A percentile compares a stretch with the other conserved stretches of the same genome.
Conservation (phyloP, 2,329 filamentous ascomycete species). For the Alternaria consortialis region DNA sequence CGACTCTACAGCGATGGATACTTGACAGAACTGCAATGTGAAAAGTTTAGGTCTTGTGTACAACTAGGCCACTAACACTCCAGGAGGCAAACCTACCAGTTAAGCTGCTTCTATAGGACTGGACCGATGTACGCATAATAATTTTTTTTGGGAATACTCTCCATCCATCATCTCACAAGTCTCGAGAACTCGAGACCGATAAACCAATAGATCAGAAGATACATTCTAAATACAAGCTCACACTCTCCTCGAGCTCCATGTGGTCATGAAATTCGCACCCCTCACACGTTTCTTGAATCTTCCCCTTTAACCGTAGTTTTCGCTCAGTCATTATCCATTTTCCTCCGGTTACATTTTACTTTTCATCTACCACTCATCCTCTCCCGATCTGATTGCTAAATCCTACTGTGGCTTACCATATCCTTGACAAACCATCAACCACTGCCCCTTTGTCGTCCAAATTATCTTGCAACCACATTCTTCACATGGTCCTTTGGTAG, state of each 20-base stretch:
- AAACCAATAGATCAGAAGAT: background rate
- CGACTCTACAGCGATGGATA: background rate
- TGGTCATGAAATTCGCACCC: background rate
- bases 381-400: background rate
- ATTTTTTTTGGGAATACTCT: background rate
- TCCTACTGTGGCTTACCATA: conserved; percentile 13
- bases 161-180: background rate
- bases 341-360: too few species aligned
- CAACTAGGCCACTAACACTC: background rate
- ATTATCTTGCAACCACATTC: conserved; percentile 9
- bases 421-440: conserved; percentile 10
- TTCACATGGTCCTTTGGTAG: conserved; percentile 4
- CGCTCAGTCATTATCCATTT: background rate
- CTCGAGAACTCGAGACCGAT: background rate
- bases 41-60: background rate
- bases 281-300: background rate
- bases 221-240: background rate
- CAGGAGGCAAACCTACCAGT: background rate
- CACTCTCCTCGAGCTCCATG: background rate
- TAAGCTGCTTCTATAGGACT: background rate
- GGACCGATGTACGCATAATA: background rate
- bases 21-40: background rate
- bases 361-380: background rate
- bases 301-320: background rate
- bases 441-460: conserved; percentile 14